These are phyloP conservation scores for Volvox carteri DNA, from an alignment of 163 green algal species.

Conservation along the genomic window DNA sequence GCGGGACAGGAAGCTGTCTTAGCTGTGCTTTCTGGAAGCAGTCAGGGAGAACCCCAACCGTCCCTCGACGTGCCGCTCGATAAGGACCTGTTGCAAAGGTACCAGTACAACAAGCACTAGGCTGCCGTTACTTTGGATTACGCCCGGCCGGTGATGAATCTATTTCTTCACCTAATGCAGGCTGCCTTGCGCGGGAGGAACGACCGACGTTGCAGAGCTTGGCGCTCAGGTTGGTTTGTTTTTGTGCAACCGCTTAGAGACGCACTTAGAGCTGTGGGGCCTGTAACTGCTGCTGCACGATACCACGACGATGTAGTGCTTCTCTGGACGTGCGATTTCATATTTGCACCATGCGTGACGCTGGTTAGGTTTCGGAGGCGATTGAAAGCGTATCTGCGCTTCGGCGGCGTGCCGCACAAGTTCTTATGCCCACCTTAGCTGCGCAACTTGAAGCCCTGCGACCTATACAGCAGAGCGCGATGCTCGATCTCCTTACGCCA, in stretches of 20 bases:
- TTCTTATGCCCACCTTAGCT: not conserved
- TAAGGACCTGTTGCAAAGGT: too few relatives aligned
- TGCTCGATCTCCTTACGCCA: not conserved
- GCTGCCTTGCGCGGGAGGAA: not conserved
- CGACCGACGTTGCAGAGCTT: not conserved
- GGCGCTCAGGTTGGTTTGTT: not conserved
- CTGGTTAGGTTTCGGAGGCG: slow-evolving; percentile 1
- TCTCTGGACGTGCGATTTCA: too few relatives aligned
- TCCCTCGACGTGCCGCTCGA: too few relatives aligned
- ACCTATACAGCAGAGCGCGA: not conserved
- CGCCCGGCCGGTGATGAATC: too few relatives aligned
- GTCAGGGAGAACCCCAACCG: not conserved
- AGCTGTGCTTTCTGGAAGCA: not conserved
- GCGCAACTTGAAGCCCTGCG: slow-evolving; percentile 11
- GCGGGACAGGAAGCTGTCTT: slow-evolving; percentile 1
- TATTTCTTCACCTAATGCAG: not conserved
- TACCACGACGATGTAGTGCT: too few relatives aligned
- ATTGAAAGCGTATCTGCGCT: slow-evolving; percentile 6
- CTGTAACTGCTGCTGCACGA: too few relatives aligned
- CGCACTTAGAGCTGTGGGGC: too few relatives aligned
- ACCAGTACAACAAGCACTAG: too few relatives aligned
- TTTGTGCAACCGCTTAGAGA: not conserved
- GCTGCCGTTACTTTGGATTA: too few relatives aligned
- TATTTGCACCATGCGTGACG: too few relatives aligned
- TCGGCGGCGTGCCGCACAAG: not conserved